Percentiles rank a stretch among this genome's conserved stretches.
These are phyloP conservation scores for Alliaria petiolata DNA, from an alignment of 345 rosid genomes.

Conservation along the genomic window DNA sequence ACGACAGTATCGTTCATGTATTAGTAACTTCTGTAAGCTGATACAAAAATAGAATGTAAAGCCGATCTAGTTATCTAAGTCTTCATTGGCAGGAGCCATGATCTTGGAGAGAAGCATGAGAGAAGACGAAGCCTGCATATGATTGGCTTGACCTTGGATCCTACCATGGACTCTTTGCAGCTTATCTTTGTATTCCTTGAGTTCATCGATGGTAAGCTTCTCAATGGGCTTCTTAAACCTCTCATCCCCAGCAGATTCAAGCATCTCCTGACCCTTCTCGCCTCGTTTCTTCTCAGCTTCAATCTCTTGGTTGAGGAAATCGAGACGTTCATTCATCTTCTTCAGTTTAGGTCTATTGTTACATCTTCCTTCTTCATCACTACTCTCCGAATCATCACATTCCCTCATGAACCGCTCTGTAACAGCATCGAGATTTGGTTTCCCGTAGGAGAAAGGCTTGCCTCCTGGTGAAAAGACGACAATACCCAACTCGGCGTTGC, in stretches of 20 bases:
- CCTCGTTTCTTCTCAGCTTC: conserved; percentile 38
- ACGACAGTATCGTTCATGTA: conserved; percentile 10
- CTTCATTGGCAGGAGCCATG: conserved; percentile 6
- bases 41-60: conserved; percentile 13
- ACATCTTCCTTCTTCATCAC: conserved; percentile 1
- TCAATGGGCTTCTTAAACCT: conserved; percentile 20
- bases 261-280: conserved; percentile 23
- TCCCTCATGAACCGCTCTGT: conserved; percentile 37
- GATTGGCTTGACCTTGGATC: conserved; percentile 19
- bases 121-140: conserved; percentile 39
- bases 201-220: conserved; percentile 21
- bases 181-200: conserved; percentile 27
- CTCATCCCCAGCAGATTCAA: conserved; percentile 23
- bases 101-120: conserved; percentile 31
- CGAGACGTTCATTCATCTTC: conserved; percentile 13
- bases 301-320: conserved; percentile 22
- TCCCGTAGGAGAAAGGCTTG: conserved; percentile 64
- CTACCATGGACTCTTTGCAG: conserved; percentile 28
- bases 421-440: conserved; percentile 52
- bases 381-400: background rate
- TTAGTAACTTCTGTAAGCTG: conserved; percentile 7
- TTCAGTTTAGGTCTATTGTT: conserved; percentile 9
- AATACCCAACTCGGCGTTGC: conserved; percentile 50
- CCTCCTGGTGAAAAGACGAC: conserved; percentile 72
- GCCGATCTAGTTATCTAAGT: conserved; percentile 6